Evolutionary conservation across 768 basidiomycete species (phyloP).

Genomic region (Stropharia rugosoannulata): DNA sequence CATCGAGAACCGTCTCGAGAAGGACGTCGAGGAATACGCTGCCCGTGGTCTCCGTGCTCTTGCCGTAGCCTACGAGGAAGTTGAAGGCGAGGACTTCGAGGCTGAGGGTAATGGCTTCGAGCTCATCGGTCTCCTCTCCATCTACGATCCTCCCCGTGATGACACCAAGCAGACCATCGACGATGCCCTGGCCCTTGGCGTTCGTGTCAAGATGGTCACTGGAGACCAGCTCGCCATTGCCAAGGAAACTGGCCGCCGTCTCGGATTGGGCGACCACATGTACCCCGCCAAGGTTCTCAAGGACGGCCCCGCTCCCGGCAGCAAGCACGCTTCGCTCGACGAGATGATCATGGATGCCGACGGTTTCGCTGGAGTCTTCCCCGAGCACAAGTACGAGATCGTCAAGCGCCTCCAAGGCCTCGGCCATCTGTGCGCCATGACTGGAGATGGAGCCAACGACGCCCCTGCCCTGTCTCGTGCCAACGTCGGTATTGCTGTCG

Average conservation of each 20-base stretch:
- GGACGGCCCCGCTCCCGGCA: conserved; percentile 87
- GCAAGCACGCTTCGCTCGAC: conserved; percentile 82
- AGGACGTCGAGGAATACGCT: conserved; percentile 96
- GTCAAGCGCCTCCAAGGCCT: conserved; percentile 97
- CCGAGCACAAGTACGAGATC: conserved; percentile 99
- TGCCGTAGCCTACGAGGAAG: conserved; percentile 93
- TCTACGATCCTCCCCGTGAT: conserved; percentile 96
- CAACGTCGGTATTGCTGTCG: conserved; percentile 99
- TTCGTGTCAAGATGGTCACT: conserved; percentile 99
- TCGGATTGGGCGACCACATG: conserved; percentile 99
- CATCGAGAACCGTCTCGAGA: conserved; percentile 86
- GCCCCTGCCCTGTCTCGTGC: conserved; percentile 97
- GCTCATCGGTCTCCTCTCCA: conserved; percentile 93
- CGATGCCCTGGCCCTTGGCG: conserved; percentile 92
- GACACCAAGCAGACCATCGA: conserved; percentile 99
- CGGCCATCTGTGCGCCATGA: conserved; percentile 97
- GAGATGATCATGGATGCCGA: conserved; percentile 99
- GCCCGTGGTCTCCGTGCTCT: conserved; percentile 95
- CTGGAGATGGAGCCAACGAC: conserved; percentile 99
- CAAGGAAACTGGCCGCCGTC: conserved; percentile 98
- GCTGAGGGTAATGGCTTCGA: conserved; percentile 96
- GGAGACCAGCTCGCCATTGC: conserved; percentile 99
- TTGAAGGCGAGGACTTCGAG: conserved; percentile 80
- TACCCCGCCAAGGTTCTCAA: conserved; percentile 99
- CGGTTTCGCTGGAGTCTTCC: conserved; percentile 99